These are phyloP conservation scores for Escallonia rubra DNA, from an alignment of 129 eudicot genomes.

Conservation along the genomic window DNA sequence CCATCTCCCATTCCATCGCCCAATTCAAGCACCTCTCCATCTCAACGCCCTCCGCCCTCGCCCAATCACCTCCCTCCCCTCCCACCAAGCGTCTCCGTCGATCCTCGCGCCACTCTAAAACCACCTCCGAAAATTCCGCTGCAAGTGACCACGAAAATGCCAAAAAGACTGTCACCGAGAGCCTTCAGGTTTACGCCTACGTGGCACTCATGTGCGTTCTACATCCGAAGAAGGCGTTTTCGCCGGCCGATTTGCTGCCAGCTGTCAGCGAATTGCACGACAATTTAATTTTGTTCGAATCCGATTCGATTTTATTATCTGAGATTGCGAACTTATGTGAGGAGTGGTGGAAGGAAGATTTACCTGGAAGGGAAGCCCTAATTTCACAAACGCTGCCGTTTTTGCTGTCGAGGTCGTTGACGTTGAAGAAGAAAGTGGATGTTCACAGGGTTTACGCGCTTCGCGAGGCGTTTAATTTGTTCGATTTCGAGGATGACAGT, in stretches of 20 bases:
- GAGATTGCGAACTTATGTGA: constrained; percentile 82
- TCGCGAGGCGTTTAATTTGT: constrained; percentile 69
- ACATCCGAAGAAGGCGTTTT: constrained; percentile 60
- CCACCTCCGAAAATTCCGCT: constrained; percentile 23
- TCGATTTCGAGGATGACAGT: constrained; percentile 98
- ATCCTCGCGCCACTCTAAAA: constrained; percentile 41
- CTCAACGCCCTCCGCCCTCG: constrained; percentile 9
- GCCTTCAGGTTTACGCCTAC: constrained; percentile 56
- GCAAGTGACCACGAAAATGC: constrained; percentile 6
- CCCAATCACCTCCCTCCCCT: constrained; percentile 51
- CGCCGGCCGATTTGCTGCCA: constrained; percentile 49
- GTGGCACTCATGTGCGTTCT: constrained; percentile 50
- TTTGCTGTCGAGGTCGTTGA: constrained; percentile 70
- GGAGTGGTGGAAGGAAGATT: constrained; percentile 89
- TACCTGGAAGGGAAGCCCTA: constrained; percentile 57
- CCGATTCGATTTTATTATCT: constrained; percentile 48
- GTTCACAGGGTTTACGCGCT: constrained; percentile 68
- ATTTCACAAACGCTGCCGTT: constrained; percentile 82
- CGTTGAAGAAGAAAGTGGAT: constrained; percentile 84
- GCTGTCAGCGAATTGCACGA: constrained; percentile 69
- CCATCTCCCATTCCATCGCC: constrained; percentile 48
- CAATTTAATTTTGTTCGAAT: constrained; percentile 67
- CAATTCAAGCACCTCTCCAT: constrained; percentile 26
- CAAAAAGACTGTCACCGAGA: constrained; percentile 22
- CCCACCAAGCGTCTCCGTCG: constrained; percentile 67